Evolutionary conservation across 768 basidiomycete genomes (phyloP), one percentile per base, ranked within the genome.

Genomic region (Inosperma sp.): DNA sequence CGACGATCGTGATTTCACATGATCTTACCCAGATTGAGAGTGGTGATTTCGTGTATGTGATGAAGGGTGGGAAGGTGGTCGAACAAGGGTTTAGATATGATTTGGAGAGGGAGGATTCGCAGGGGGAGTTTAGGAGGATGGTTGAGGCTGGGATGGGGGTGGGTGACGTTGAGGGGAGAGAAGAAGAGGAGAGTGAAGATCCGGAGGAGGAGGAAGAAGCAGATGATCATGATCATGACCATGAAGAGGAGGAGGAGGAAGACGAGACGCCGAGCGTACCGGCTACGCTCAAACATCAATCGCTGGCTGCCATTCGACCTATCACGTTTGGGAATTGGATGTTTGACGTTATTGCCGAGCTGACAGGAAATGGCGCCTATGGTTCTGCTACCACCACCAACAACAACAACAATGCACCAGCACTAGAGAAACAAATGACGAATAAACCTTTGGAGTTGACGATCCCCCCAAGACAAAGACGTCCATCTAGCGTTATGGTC

Each of bases 1-100:
- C 91, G 4, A 96, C 91, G 5, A 84, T 94, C 62, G 85, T 94
- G 55, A 96, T 97, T 64, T 97, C 95, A 0, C 95, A 98, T 67
- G 96, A 98, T 59, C 81, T 98, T 14, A 84, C 85, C 1, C 89
- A 93, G 57, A 87, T 99, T 56, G 68, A 69, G 17, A 46, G 69
- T 0, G 65, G 72, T 12, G 94, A 97, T 66, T 97, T 96, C 56
- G 90, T 96, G 10, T 96, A 98, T 63, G 88, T 97, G 3, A 83
- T 98, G 73, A 81, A 83, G 57, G 75, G 82, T 16, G 95, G 94
- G 0, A 58, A 64, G 0, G 81, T 96, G 25, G 85, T 85, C 40
- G 91, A 98, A 63, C 87, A 92, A 59, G 96, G 96, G 1, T 95
- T 82, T 67, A 80, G 93, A 2, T 67, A 66, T 2, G 94, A 95